Base-by-base conservation (phyloP, 1,139 yeast species). In the Suhomyces anneliseae region DNA sequence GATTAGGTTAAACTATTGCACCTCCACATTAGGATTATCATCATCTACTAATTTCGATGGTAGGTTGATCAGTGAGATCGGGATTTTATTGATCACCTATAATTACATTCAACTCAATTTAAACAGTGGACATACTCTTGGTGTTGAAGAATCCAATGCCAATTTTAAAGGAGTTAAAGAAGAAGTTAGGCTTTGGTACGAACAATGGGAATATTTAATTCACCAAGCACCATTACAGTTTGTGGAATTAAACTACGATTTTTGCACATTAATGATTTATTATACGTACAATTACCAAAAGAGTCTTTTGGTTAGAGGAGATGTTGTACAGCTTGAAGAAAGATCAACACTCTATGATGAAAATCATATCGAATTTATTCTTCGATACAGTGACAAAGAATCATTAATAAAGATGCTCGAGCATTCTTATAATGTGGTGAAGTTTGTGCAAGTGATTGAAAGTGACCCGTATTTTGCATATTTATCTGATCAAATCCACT, bases 11-110 rank as follows among this genome's bases (percentile, higher is more conserved):
- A 82, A 80, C 52, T 78, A 82, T 54, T 83, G 90, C 49, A 75
- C 82, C 24, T 75, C 85, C 8, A 79, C 86, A 1, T 68, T 85
- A 40, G 82, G 84, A 36, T 68, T 85, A 36, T 75, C 84, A 2
- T 74, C 81, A 39, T 83, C 93, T 0, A 86, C 93, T 3, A 86
- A 86, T 57, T 88, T 88, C 60, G 96, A 88, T 60, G 92, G 90
- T 11, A 68, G 95, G 51, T 87, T 88, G 83, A 86, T 87, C 12
- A 86, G 92, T 45, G 96, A 88, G 63, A 83, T 87, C 45, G 80
- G 84, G 15, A 73, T 87, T 9, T 79, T 85, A 47, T 65, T 82
- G 34, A 74, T 85, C 14, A 73, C 87, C 1, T 87, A 87, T 62
- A 80, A 79, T 49, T 86, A 76, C 58, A 68, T 84, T 32, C 87